Percentiles rank a stretch among this genome's conserved stretches.
phyloP scores from a whole-genome alignment of 225 moss, liverwort and hornwort species.

The Bryoerythrophyllum caledonicum region DNA sequence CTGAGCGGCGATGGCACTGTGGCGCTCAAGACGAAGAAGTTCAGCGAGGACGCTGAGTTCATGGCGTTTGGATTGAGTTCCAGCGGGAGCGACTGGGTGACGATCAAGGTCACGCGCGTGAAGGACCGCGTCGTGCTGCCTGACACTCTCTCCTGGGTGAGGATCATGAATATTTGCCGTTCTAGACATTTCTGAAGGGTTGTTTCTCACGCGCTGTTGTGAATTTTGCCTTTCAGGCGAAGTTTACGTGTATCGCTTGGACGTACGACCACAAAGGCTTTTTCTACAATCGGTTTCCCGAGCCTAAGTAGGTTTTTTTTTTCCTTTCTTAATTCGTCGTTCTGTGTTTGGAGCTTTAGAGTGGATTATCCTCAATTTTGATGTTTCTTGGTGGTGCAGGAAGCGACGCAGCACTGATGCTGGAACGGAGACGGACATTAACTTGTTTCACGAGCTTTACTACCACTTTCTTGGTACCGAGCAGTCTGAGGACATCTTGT shows the following conservation, averaged over 20 bases:
- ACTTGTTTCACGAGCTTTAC: conserved; percentile 78
- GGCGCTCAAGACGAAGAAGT: conserved; percentile 49
- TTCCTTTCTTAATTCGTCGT: neutral
- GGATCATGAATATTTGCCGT: neutral
- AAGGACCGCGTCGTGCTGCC: conserved; percentile 53
- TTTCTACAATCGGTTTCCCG: conserved; percentile 87
- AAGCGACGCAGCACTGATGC: conserved; percentile 51
- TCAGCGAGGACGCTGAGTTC: conserved; percentile 67
- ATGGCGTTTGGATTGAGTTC: conserved; percentile 76
- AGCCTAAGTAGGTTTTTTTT: conserved; percentile 46
- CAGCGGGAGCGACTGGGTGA: conserved; percentile 92
- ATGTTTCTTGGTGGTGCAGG: conserved; percentile 33
- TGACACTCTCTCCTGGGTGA: conserved; percentile 74
- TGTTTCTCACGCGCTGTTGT: neutral
- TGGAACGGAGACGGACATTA: conserved; percentile 86
- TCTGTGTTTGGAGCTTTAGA: neutral
- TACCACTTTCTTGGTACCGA: conserved; percentile 83
- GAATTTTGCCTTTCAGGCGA: conserved; percentile 45
- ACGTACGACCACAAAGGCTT: conserved; percentile 82
- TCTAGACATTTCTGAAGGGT: too few species aligned
- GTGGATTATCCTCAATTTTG: neutral
- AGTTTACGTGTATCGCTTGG: conserved; percentile 85
- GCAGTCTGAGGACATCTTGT: conserved; percentile 83
- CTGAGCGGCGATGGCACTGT: conserved; percentile 86
- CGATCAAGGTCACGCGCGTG: conserved; percentile 69